Evolutionary conservation across 2,329 filamentous ascomycete species (phyloP).

Genomic region (Cladosporium sp.): DNA sequence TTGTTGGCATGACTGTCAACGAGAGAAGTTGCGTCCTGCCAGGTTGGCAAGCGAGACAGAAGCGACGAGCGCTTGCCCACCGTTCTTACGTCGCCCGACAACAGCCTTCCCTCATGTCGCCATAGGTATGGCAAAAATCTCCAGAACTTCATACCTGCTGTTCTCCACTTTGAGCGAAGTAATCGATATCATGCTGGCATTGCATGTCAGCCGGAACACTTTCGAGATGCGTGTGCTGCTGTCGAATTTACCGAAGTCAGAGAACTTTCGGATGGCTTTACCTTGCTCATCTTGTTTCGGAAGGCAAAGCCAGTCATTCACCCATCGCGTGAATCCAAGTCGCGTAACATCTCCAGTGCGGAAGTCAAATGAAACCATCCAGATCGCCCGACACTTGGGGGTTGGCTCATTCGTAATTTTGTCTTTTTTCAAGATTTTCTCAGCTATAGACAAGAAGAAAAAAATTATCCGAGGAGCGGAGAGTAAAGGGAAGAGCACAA

Average conservation of each 20-base stretch:
- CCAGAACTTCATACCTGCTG: neutral
- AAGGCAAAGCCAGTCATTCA: neutral
- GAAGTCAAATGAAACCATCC: neutral
- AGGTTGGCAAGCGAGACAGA: neutral
- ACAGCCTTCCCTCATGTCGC: too few species aligned
- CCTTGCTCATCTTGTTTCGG: neutral
- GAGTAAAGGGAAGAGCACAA: neutral
- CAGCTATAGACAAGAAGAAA: neutral
- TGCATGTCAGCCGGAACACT: neutral
- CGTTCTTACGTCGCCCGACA: too few species aligned
- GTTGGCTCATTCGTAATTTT: neutral
- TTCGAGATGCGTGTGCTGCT: neutral
- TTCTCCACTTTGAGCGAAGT: neutral
- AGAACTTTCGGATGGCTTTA: neutral
- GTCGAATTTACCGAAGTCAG: neutral
- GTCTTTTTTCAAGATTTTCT: conserved; percentile 1
- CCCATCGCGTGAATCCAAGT: too few species aligned
- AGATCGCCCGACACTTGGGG: neutral
- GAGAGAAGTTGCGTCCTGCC: neutral
- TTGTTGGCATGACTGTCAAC: neutral
- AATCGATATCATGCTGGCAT: neutral
- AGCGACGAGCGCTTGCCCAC: neutral
- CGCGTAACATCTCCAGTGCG: too few species aligned
- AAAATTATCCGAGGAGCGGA: neutral
- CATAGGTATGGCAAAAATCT: too few species aligned